These are phyloP conservation scores for Podaxis sp. DNA, from an alignment of 768 basidiomycete species.

Conservation along the genomic window DNA sequence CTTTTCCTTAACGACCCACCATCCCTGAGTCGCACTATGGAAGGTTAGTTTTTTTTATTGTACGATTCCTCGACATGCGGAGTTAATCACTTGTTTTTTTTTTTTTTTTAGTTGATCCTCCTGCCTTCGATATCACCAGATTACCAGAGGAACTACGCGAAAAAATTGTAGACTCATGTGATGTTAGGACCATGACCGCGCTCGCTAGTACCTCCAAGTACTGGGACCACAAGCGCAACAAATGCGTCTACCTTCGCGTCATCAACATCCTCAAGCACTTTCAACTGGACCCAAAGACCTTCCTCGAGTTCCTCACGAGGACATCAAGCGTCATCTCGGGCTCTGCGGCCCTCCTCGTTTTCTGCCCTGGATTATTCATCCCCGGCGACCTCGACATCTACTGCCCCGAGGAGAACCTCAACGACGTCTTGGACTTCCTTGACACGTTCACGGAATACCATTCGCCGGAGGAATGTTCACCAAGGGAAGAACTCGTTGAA, in stretches of 20 bases:
- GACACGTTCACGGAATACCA: constrained; percentile 2
- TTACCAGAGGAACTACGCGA: constrained; percentile 9
- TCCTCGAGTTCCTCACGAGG: constrained; percentile 7
- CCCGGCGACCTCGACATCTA: constrained; percentile 16
- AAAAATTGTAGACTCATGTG: constrained; percentile 7
- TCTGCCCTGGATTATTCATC: constrained; percentile 6
- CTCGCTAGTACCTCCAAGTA: constrained; percentile 7
- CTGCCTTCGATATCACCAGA: not conserved
- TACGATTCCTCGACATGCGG: no score
- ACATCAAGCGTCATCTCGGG: constrained; percentile 13
- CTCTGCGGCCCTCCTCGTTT: constrained; percentile 12
- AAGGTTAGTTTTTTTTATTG: constrained; percentile 3
- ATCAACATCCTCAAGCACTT: not conserved
- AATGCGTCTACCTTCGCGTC: constrained; percentile 4
- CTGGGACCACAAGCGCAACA: constrained; percentile 5
- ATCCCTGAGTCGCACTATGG: not conserved
- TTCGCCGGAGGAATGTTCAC: not conserved
- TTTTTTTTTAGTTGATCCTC: not conserved
- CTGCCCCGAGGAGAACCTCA: constrained; percentile 1
- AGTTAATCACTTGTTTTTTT: not conserved
- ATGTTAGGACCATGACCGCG: constrained; percentile 3
- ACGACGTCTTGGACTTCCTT: constrained; percentile 3
- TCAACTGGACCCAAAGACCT: not conserved
- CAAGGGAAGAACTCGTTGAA: not conserved
- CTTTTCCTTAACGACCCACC: not conserved